Percentiles rank a stretch among this genome's conserved stretches.
These are phyloP conservation scores for Papiliotrema flavescens DNA, from an alignment of 1,284 basidiomycete species.

Conservation along the genomic window DNA sequence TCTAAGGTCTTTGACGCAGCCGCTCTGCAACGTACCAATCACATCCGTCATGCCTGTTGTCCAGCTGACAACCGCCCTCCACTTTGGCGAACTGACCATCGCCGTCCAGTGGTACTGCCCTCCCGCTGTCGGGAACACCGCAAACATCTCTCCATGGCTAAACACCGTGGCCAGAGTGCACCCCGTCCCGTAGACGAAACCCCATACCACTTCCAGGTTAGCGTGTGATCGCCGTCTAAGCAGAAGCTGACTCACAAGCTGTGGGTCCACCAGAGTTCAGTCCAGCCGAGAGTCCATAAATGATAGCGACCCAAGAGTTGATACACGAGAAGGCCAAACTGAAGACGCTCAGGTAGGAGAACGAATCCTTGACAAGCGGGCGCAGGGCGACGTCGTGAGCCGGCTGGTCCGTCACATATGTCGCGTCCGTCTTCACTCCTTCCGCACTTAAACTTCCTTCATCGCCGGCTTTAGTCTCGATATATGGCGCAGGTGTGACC, in stretches of 20 bases:
- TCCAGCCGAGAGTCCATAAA: slow-evolving; percentile 12
- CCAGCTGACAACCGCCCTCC: slow-evolving; percentile 4
- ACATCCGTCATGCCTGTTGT: slow-evolving; percentile 6
- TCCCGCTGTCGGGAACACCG: slow-evolving; percentile 8
- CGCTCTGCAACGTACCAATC: slow-evolving; percentile 1
- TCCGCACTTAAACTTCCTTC: too few relatives aligned
- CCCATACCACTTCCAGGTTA: slow-evolving; percentile 12
- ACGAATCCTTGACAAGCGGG: slow-evolving; percentile 2
- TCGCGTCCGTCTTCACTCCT: too few relatives aligned
- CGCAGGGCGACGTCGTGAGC: not conserved
- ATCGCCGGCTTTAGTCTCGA: too few relatives aligned
- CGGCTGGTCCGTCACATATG: too few relatives aligned
- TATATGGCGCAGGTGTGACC: too few relatives aligned
- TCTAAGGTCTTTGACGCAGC: too few relatives aligned
- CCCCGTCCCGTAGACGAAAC: slow-evolving; percentile 16
- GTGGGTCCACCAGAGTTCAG: slow-evolving; percentile 18
- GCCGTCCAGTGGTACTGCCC: slow-evolving; percentile 10
- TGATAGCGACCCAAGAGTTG: slow-evolving; percentile 18
- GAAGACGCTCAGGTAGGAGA: slow-evolving; percentile 11
- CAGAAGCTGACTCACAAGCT: slow-evolving; percentile 4
- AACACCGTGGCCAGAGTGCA: slow-evolving; percentile 12
- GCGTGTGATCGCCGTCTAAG: not conserved
- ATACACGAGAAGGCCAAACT: slow-evolving; percentile 15
- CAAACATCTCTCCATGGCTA: slow-evolving; percentile 16
- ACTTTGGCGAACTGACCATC: slow-evolving; percentile 5